Percentiles rank a stretch among this genome's conserved stretches.
Conservation (phyloP, 768 basidiomycete genomes). For the Xerocomus spinulosus region DNA sequence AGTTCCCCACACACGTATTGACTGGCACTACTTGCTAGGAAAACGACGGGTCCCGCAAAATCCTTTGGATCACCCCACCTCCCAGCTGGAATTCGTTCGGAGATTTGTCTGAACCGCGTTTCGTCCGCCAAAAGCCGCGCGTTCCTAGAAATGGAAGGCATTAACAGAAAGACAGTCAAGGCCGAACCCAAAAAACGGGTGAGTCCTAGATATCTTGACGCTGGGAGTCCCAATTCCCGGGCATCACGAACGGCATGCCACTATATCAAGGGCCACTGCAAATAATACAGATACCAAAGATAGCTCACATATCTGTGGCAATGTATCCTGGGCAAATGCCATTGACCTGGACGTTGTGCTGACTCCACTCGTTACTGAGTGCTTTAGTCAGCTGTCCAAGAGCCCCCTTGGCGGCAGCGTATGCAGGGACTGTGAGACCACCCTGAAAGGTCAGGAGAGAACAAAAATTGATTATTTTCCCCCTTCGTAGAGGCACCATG, state of each 20-base stretch:
- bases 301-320: conserved; percentile 75
- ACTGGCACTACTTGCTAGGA: conserved; percentile 58
- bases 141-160: conserved; percentile 44
- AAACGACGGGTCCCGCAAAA: conserved; percentile 65
- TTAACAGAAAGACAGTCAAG: conserved; percentile 11
- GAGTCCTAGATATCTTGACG: neutral
- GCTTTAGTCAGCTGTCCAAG: conserved; percentile 84
- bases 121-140: conserved; percentile 59
- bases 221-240: conserved; percentile 9
- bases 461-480: conserved; percentile 71
- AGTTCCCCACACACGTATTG: conserved; percentile 69
- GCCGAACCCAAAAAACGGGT: conserved; percentile 5
- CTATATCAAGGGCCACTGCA: neutral
- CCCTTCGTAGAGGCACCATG: conserved; percentile 71
- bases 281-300: conserved; percentile 15
- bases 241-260: conserved; percentile 5
- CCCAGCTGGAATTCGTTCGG: conserved; percentile 64
- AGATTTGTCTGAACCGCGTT: conserved; percentile 57
- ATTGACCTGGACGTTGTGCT: conserved; percentile 84
- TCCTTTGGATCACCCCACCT: conserved; percentile 65
- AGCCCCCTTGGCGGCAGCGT: conserved; percentile 88
- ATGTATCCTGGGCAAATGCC: conserved; percentile 87
- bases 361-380: conserved; percentile 90
- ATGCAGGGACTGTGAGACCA: conserved; percentile 78
- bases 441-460: conserved; percentile 50